Evolutionary conservation across 768 basidiomycete species (phyloP), one percentile per base, ranked within the genome.

Genomic region (Boletus tomentosulus): DNA sequence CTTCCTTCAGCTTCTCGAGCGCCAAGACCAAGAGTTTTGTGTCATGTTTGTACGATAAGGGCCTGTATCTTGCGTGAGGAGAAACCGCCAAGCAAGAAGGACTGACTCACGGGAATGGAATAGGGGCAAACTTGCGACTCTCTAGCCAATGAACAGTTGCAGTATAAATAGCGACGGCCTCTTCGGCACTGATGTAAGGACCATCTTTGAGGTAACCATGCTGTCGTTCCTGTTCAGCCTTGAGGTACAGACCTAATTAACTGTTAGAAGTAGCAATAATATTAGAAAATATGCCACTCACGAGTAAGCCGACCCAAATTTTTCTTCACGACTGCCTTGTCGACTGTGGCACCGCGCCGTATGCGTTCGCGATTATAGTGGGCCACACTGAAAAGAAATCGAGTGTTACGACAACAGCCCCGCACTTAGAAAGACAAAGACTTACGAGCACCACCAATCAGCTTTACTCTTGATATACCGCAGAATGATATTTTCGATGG

Each of bases 381-480:
- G 9, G 96, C 94, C 59, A 97, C 94, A 10, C 86, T 88, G 13
- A 57, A 9, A 49, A 46, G 35, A 31, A 57, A n/a, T 35, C 2
- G 11, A 19, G 38, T 22, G 25, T 33, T 50, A 46, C 55, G 45
- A 57, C 28, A 51, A 3, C 11, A 7, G 4, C 42, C 50, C 30
- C 11, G 7, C 24, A 25, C n/a, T 4, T 34, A 19, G 13, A 27
- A 43, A 38, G 31, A 24, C 22, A 13, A 33, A 24, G 3, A 78
- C 86, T 60, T 70, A 87, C 77, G 90, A 95, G 69, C 88, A 88
- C 93, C 94, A 98, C 96, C 96, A 98, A 69, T 99, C 96, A 22
- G 95, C 91, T 78, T 99, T 99, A 74, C 87, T 90, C 80, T 99
- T 99, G 81, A 98, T 95, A 74, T 98, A 99, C 48, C 96, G 88